Percentiles rank a stretch among this genome's conserved stretches.
Conservation (phyloP, 179 eudicot genomes). For the Spinacia oleracea region DNA sequence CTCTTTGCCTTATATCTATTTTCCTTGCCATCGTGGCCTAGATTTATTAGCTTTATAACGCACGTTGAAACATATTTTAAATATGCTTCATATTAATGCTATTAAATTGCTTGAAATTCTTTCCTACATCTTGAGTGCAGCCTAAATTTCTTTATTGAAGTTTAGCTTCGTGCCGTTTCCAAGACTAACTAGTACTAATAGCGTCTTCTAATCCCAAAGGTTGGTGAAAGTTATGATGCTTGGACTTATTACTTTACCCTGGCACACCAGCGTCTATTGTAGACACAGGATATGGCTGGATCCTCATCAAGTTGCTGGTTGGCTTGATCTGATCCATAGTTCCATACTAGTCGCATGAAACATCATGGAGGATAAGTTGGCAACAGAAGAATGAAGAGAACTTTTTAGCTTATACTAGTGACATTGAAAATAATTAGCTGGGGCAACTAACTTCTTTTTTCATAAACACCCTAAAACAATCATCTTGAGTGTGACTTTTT, state of each 20-base stretch:
- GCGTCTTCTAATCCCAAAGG: background rate
- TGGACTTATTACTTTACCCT: background rate
- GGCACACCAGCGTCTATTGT: background rate
- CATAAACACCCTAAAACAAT: too few relatives aligned
- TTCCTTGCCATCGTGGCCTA: background rate
- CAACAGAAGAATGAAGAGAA: too few relatives aligned
- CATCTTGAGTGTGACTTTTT: too few relatives aligned
- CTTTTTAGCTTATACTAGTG: too few relatives aligned
- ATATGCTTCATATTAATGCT: background rate
- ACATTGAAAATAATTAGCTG: too few relatives aligned
- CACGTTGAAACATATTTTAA: background rate
- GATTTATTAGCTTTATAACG: background rate
- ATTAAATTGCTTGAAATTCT: background rate
- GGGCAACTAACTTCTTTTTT: too few relatives aligned
- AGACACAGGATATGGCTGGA: background rate
- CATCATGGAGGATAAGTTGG: too few relatives aligned
- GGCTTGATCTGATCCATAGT: too few relatives aligned
- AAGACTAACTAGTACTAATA: background rate
- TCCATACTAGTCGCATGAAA: too few relatives aligned
- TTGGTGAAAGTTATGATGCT: background rate
- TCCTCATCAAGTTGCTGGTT: background rate
- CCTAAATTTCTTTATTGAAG: background rate
- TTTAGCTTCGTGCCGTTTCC: background rate
- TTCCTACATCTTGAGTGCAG: background rate
- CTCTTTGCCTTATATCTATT: constrained; percentile 9